These are phyloP conservation scores for Yamadazyma epiphylla DNA, from an alignment of 1,139 yeast species.

Conservation along the genomic window DNA sequence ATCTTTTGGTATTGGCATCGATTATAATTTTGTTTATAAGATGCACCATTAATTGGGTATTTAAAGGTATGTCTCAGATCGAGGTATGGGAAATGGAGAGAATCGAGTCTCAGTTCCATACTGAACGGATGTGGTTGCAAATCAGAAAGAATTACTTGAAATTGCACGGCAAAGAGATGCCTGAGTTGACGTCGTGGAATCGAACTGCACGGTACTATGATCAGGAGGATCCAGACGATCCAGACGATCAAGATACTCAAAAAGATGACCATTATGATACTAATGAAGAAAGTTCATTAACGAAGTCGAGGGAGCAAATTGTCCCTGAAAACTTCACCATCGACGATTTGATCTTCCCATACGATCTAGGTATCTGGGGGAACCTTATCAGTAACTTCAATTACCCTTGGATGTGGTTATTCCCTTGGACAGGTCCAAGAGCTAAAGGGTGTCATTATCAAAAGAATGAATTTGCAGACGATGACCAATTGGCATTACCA, in stretches of 20 bases:
- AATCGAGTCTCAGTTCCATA: constrained; percentile 58
- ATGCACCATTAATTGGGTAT: constrained; percentile 51
- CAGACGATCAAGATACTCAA: constrained; percentile 6
- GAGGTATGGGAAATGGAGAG: constrained; percentile 93
- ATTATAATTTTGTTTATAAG: constrained; percentile 58
- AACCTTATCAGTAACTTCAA: constrained; percentile 56
- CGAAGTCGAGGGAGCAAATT: no score
- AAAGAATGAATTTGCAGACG: constrained; percentile 50
- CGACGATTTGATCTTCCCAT: constrained; percentile 74
- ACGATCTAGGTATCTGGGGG: constrained; percentile 60
- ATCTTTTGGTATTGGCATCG: constrained; percentile 55
- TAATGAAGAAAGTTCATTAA: constrained; percentile 1
- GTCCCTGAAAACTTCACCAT: constrained; percentile 38
- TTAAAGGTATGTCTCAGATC: constrained; percentile 83
- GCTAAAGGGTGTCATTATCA: constrained; percentile 45
- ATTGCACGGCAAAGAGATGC: constrained; percentile 43
- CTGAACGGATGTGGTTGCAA: constrained; percentile 49
- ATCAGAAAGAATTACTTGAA: constrained; percentile 43
- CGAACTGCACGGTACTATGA: constrained; percentile 16
- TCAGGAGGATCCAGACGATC: constrained; percentile 6
- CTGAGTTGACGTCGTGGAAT: constrained; percentile 48
- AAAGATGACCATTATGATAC: constrained; percentile 5
- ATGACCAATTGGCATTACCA: constrained; percentile 62
- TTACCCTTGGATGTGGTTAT: constrained; percentile 58
- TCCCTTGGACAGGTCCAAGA: constrained; percentile 62